phyloP scores from a whole-genome alignment of 2,329 filamentous ascomycete genomes.

The Piedraia hortae region DNA sequence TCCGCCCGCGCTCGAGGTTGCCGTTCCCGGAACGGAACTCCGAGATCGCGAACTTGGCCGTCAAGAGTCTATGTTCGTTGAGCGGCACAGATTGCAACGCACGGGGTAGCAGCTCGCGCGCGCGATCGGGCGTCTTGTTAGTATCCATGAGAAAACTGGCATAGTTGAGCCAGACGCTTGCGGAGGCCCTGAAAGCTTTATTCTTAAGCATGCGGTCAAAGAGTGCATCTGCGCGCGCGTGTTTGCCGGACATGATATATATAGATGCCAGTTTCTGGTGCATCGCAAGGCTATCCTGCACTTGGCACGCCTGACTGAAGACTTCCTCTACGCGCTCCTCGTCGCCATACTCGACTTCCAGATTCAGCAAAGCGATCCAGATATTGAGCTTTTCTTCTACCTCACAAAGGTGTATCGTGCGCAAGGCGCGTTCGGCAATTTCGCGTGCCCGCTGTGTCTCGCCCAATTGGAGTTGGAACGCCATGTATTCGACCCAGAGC shows the following conservation, averaged over 20 bases:
- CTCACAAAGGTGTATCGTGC: conserved; percentile 73
- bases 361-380: conserved; percentile 81
- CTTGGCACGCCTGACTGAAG: conserved; percentile 78
- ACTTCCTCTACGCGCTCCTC: conserved; percentile 59
- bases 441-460: conserved; percentile 71
- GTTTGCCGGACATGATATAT: conserved; percentile 75
- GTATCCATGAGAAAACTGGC: conserved; percentile 72
- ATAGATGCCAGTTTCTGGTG: conserved; percentile 77
- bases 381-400: conserved; percentile 83
- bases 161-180: conserved; percentile 79
- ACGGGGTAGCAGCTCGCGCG: conserved; percentile 50
- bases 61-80: conserved; percentile 42
- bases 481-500: conserved; percentile 94
- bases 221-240: conserved; percentile 60
- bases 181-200: conserved; percentile 45
- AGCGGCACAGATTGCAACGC: conserved; percentile 58
- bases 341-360: conserved; percentile 61
- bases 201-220: conserved; percentile 76
- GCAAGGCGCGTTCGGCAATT: conserved; percentile 69
- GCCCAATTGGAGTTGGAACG: conserved; percentile 82
- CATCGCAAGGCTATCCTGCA: conserved; percentile 76
- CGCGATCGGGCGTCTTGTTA: conserved; percentile 39
- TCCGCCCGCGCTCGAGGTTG: conserved; percentile 71
- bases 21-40: conserved; percentile 69
- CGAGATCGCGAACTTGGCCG: conserved; percentile 67